Evolutionary conservation across 257 asterid genomes (phyloP), one percentile per base, ranked within the genome.

Genomic region (Penstemon davidsonii): DNA sequence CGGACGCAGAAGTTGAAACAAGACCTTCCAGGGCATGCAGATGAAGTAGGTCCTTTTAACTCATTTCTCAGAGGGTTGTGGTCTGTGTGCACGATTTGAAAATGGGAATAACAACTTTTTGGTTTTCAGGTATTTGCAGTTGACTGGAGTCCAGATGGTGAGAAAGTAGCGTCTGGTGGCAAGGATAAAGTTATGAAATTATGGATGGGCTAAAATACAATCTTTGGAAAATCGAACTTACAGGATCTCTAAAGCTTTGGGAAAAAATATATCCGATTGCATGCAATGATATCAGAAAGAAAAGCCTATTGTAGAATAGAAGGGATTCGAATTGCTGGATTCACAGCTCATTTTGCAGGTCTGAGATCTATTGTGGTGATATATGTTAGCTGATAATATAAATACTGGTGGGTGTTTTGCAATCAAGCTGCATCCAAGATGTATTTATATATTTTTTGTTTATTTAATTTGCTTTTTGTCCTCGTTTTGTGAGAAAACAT

Each of bases 61-160:
- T 11, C 8, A 49, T 4, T 12, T 7, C 3, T 0, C 12, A 46
- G 51, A 46, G 8, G 9, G 7, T 25, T 40, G 15, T 11, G 7
- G 0, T 5, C 4, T 13, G 33, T 61, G 33, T 7, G 13, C 9
- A 3, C 13, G 33, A 67, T 18, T 37, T 6, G 68, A 66, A 68
- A 50, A 12, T 9, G 25, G 47, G 18, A 43, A 43, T 33, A 36
- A 55, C 41, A 57, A 65, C 56, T 11, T 5, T 53, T 7, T 15
- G 42, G 5, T 57, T 47, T 73, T 64, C 83, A 94, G 99, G 99
- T 94, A 9, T 91, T 85, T 72, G 90, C 99, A 13, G 96, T 94
- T 12, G 99, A 94, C 75, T 94, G 99, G 99, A 94, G 99, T 75
- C 96, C 99, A 49, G 96, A 91, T 40, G 99, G 99, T 54, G 97